Percentiles rank a stretch among this genome's conserved stretches.
Conservation (phyloP, 176 grass and related monocot genomes). For the Phoenix roebelenii region DNA sequence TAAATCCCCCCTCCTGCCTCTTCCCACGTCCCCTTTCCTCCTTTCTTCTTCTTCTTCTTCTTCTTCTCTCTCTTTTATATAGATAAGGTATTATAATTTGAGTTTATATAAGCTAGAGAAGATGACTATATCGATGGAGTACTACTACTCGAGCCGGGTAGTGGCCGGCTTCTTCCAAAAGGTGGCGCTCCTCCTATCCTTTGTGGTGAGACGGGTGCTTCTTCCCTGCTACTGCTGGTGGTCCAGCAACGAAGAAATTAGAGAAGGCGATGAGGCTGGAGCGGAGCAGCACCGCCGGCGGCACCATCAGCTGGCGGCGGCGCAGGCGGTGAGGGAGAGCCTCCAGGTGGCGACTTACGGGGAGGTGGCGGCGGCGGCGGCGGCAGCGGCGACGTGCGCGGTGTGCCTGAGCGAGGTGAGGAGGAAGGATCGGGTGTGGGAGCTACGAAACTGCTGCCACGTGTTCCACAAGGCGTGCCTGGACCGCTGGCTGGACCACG, state of each 20-base stretch:
- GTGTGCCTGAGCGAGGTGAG: conserved; percentile 17
- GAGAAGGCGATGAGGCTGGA: no score
- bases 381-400: not conserved
- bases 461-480: conserved; percentile 15
- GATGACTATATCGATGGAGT: conserved; percentile 2
- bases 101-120: not conserved
- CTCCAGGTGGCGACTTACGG: conserved; percentile 7
- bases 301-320: not conserved
- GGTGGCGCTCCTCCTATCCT: not conserved
- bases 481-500: conserved; percentile 22
- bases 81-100: not conserved
- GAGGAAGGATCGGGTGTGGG: conserved; percentile 3
- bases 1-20: no score
- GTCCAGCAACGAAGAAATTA: not conserved
- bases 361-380: not conserved
- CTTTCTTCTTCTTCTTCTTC: not conserved
- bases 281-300: not conserved
- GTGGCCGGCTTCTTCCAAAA: not conserved
- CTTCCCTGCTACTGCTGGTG: not conserved
- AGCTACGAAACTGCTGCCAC: conserved; percentile 18
- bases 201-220: not conserved
- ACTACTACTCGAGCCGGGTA: not conserved
- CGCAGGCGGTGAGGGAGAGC: conserved; percentile 2
- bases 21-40: no score
- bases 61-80: not conserved